phyloP scores from a whole-genome alignment of 345 rosid species.

The Ceriops tagal region DNA sequence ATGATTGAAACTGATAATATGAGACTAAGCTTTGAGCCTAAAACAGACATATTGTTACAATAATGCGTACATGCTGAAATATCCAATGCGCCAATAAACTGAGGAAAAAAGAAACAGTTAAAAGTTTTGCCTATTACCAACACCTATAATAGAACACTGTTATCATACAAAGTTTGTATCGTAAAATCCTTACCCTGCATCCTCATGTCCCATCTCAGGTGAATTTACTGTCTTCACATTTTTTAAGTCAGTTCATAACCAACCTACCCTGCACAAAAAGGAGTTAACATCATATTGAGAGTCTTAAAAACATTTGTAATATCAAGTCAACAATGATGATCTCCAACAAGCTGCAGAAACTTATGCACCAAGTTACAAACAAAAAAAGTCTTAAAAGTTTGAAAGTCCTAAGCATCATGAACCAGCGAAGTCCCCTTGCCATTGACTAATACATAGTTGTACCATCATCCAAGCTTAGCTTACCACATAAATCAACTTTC shows the following conservation, averaged over 20 bases:
- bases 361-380: background rate
- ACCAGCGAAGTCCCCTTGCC: too few relatives aligned
- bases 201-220: conserved; percentile 23
- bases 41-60: conserved; percentile 16
- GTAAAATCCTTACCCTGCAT: conserved; percentile 30
- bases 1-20: conserved; percentile 17
- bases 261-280: conserved; percentile 39
- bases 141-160: conserved; percentile 29
- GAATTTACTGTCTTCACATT: conserved; percentile 37
- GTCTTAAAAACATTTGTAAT: background rate
- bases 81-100: conserved; percentile 29
- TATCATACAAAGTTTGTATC: conserved; percentile 42
- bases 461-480: background rate
- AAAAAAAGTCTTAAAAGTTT: too few relatives aligned
- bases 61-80: conserved; percentile 25
- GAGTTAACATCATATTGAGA: background rate
- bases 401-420: too few relatives aligned
- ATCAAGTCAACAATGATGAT: background rate
- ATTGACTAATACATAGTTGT: too few relatives aligned
- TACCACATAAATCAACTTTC: background rate
- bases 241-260: conserved; percentile 26
- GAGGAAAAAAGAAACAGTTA: conserved; percentile 7
- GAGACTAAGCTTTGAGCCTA: conserved; percentile 22
- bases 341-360: background rate
- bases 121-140: conserved; percentile 21